These are phyloP conservation scores for Millerago galiae DNA, from an alignment of 805 yeast genomes.

Conservation along the genomic window DNA sequence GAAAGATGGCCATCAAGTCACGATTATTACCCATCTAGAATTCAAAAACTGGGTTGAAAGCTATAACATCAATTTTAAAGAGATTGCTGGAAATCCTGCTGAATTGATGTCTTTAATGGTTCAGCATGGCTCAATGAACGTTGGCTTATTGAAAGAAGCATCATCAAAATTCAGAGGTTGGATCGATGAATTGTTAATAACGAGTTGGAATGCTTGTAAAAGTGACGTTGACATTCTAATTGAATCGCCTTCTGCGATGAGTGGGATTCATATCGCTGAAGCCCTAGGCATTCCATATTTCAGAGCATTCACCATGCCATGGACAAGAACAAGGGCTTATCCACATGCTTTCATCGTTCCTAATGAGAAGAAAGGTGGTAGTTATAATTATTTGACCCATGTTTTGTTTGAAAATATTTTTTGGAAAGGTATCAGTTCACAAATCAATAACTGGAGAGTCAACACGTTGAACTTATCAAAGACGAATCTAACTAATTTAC, in stretches of 20 bases:
- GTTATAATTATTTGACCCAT: constrained; percentile 87
- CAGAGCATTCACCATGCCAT: constrained; percentile 97
- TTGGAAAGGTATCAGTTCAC: constrained; percentile 88
- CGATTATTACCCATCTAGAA: constrained; percentile 81
- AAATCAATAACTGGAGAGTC: constrained; percentile 83
- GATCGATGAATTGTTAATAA: constrained; percentile 64
- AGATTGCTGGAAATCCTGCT: constrained; percentile 89
- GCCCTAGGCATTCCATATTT: constrained; percentile 84
- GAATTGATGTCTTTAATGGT: constrained; percentile 92
- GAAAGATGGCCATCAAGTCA: constrained; percentile 76
- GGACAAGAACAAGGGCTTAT: constrained; percentile 93
- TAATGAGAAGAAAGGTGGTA: constrained; percentile 87
- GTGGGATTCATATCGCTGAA: constrained; percentile 92
- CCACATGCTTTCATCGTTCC: constrained; percentile 97
- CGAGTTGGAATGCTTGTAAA: constrained; percentile 80
- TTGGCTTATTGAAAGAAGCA: constrained; percentile 78
- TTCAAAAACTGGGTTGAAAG: constrained; percentile 67
- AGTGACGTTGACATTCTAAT: constrained; percentile 73
- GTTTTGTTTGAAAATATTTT: constrained; percentile 88
- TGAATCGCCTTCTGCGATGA: constrained; percentile 96
- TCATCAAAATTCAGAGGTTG: constrained; percentile 71
- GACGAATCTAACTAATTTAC: constrained; percentile 65
- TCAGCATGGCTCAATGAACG: constrained; percentile 80
- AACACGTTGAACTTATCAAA: constrained; percentile 55
- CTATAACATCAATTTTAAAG: constrained; percentile 63